Evolutionary conservation across 2,329 filamentous ascomycete species (phyloP).

Genomic region (Trichophyton verrucosum): DNA sequence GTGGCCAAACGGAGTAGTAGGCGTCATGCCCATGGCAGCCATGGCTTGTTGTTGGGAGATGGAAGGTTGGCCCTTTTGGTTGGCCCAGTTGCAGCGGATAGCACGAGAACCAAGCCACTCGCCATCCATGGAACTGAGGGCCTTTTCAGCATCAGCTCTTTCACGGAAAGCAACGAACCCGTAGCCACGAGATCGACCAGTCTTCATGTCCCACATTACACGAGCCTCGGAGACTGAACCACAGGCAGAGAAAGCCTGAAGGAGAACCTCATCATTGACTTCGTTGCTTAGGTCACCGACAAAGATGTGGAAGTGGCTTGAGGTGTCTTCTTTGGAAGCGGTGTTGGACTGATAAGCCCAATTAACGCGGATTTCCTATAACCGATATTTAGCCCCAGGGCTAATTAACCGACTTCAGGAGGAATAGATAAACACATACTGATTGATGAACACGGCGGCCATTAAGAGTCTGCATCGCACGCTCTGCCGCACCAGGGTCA

Average conservation of each 20-base stretch:
- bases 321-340: constrained; percentile 89
- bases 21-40: constrained; percentile 95
- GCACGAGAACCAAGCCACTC: constrained; percentile 97
- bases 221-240: constrained; percentile 92
- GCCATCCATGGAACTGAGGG: constrained; percentile 92
- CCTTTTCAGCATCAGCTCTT: constrained; percentile 85
- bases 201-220: constrained; percentile 99
- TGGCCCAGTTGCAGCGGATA: constrained; percentile 99
- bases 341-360: constrained; percentile 99
- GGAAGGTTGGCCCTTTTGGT: constrained; percentile 98
- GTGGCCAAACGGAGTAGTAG: constrained; percentile 83
- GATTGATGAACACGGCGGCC: constrained; percentile 90
- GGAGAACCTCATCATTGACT: constrained; percentile 90
- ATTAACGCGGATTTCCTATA: constrained; percentile 95
- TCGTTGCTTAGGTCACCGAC: constrained; percentile 96
- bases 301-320: constrained; percentile 97
- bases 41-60: constrained; percentile 96
- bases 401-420: not conserved
- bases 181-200: constrained; percentile 89
- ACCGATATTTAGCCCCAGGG: constrained; percentile 12
- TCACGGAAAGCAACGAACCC: constrained; percentile 97
- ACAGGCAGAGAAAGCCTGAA: constrained; percentile 91
- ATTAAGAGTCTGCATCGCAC: constrained; percentile 94
- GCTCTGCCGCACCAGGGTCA: constrained; percentile 88
- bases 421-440: constrained; percentile 43